A percentile compares a stretch with the other conserved stretches of the same genome.
Evolutionary conservation across 208 protist species (phyloP).

Genomic region (Trypanosoma conorhini): DNA sequence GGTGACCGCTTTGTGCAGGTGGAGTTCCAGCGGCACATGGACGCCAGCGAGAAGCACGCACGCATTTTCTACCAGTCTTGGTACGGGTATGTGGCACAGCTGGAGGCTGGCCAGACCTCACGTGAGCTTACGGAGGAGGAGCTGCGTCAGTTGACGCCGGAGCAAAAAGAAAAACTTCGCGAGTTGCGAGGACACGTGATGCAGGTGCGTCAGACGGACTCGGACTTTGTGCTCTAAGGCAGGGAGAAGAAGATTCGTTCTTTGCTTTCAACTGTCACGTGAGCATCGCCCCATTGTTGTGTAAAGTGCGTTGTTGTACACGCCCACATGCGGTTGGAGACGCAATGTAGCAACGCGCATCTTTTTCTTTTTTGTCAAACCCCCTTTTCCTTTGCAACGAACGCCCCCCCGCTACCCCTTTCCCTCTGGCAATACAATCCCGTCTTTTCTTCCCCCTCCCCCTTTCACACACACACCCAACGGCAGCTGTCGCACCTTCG

Average conservation of each 20-base stretch:
- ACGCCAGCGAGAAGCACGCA: slow-evolving; percentile 61
- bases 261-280: slow-evolving; percentile 5
- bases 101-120: slow-evolving; percentile 67
- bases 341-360: not conserved
- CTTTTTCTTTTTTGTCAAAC: not conserved
- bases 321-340: not conserved
- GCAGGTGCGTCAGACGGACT: slow-evolving; percentile 34
- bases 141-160: slow-evolving; percentile 58
- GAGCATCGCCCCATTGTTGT: not conserved
- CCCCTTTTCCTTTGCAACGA: not conserved
- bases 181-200: slow-evolving; percentile 56
- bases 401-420: not conserved
- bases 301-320: not conserved
- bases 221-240: slow-evolving; percentile 25
- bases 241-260: not conserved
- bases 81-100: slow-evolving; percentile 85
- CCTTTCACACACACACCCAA: no score
- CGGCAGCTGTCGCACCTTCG: no score
- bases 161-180: slow-evolving; percentile 77
- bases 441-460: not conserved
- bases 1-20: slow-evolving; percentile 84
- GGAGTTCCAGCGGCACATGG: slow-evolving; percentile 77
- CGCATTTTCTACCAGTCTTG: slow-evolving; percentile 83
- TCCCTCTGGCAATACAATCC: not conserved
- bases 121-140: slow-evolving; percentile 79